A percentile compares a stretch with the other conserved stretches of the same genome.
These are phyloP conservation scores for Luffa aegyptiaca DNA, from an alignment of 306 rosid species.

Conservation along the genomic window DNA sequence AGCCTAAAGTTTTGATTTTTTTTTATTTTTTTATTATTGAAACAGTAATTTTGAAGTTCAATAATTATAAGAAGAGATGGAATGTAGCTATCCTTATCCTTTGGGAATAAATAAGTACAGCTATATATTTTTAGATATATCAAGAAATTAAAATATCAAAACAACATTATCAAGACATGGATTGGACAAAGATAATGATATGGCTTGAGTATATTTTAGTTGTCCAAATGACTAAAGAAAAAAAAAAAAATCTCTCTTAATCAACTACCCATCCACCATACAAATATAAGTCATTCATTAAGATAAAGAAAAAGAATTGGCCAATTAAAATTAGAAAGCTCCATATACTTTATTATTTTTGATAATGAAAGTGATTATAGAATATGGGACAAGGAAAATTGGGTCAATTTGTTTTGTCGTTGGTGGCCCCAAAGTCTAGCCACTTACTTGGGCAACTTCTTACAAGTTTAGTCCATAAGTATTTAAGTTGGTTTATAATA, in stretches of 20 bases:
- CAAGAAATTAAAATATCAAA: not conserved
- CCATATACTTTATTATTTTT: not conserved
- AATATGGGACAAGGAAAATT: not conserved
- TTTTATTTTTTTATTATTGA: too few species aligned
- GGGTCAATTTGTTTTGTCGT: constrained; percentile 10
- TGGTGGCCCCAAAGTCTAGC: not conserved
- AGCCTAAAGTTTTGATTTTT: not conserved
- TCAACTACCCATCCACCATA: not conserved
- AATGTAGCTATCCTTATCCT: not conserved
- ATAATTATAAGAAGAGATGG: not conserved
- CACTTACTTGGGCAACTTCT: not conserved
- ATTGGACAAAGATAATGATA: not conserved
- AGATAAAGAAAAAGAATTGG: not conserved
- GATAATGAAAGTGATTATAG: not conserved
- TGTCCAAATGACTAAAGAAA: not conserved
- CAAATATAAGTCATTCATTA: not conserved
- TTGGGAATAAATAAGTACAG: not conserved
- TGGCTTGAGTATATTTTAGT: not conserved
- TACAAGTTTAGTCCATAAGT: not conserved
- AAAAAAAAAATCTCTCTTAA: not conserved
- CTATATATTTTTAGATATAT: not conserved
- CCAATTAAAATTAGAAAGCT: not conserved
- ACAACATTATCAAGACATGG: not conserved
- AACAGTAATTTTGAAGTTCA: not conserved
- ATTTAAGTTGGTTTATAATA: too few species aligned